These are phyloP conservation scores for Avicennia marina DNA, from an alignment of 257 asterid genomes.

Conservation along the genomic window DNA sequence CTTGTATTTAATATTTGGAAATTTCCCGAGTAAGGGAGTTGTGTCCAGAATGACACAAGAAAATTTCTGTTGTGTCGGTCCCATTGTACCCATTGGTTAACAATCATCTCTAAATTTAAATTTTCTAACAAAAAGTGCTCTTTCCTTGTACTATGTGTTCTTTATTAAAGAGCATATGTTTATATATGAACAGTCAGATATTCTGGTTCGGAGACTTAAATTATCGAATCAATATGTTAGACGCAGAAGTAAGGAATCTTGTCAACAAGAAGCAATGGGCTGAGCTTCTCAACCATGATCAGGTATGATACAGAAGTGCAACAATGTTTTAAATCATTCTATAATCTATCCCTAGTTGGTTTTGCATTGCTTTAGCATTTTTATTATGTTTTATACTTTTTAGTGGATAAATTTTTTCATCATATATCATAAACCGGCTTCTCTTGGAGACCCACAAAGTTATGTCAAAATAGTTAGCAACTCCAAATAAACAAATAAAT, in stretches of 20 bases:
- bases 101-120: too few species aligned
- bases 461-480: too few species aligned
- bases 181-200: constrained; percentile 62
- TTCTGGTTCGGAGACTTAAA: constrained; percentile 99
- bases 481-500: too few species aligned
- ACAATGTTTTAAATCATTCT: background rate
- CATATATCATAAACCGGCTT: background rate
- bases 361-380: too few species aligned
- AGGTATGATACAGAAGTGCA: constrained; percentile 35
- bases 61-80: too few species aligned
- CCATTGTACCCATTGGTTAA: too few species aligned
- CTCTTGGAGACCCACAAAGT: constrained; percentile 1
- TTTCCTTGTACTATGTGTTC: background rate
- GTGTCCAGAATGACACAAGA: too few species aligned
- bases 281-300: constrained; percentile 69
- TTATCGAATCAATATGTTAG: constrained; percentile 71
- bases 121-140: too few species aligned
- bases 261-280: constrained; percentile 68
- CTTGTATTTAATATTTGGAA: too few species aligned
- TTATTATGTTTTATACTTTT: background rate
- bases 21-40: too few species aligned
- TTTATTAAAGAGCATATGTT: constrained; percentile 12
- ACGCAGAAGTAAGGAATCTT: constrained; percentile 62
- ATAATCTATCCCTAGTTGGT: background rate
- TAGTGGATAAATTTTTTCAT: background rate